Percentiles rank a stretch among this genome's conserved stretches.
Evolutionary conservation across 2,329 filamentous ascomycete genomes (phyloP).

Genomic region (Ophiostoma quercus): DNA sequence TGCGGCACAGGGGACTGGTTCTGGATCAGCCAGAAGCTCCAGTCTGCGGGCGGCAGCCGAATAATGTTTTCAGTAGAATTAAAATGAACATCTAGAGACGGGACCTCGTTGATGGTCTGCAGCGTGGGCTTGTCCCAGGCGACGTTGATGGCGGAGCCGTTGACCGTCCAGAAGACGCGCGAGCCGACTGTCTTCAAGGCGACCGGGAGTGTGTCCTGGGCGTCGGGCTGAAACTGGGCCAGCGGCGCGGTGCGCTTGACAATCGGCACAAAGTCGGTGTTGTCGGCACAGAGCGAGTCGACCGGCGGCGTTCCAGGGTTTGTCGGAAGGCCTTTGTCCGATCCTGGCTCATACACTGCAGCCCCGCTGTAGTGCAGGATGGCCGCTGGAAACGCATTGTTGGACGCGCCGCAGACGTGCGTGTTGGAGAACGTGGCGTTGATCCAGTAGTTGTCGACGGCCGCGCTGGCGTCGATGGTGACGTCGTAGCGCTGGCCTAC

Average conservation of each 20-base stretch:
- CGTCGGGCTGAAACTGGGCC: slow-evolving; percentile 16
- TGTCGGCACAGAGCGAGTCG: too few species aligned
- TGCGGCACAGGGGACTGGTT: slow-evolving; percentile 32
- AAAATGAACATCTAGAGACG: too few species aligned
- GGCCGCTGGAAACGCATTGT: slow-evolving; percentile 31
- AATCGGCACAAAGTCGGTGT: too few species aligned
- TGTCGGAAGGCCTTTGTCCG: too few species aligned
- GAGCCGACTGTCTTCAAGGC: slow-evolving; percentile 22
- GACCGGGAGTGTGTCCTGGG: slow-evolving; percentile 21
- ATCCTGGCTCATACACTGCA: too few species aligned
- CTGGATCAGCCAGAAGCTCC: slow-evolving; percentile 33
- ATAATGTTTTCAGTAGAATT: slow-evolving; percentile 29
- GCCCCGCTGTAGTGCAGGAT: slow-evolving; percentile 30
- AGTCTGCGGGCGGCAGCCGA: too few species aligned
- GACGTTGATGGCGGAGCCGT: slow-evolving; percentile 29
- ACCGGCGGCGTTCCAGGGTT: too few species aligned
- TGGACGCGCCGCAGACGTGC: slow-evolving; percentile 29
- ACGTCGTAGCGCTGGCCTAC: slow-evolving; percentile 46
- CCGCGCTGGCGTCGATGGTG: slow-evolving; percentile 39
- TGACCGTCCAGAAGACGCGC: slow-evolving; percentile 32
- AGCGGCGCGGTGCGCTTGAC: too few species aligned
- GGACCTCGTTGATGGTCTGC: slow-evolving; percentile 32
- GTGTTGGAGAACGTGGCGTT: slow-evolving; percentile 35
- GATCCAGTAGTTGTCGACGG: slow-evolving; percentile 38
- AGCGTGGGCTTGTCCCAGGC: slow-evolving; percentile 38